Evolutionary conservation across 2,329 filamentous ascomycete species (phyloP).

Genomic region (Verticillium nonalfalfae): DNA sequence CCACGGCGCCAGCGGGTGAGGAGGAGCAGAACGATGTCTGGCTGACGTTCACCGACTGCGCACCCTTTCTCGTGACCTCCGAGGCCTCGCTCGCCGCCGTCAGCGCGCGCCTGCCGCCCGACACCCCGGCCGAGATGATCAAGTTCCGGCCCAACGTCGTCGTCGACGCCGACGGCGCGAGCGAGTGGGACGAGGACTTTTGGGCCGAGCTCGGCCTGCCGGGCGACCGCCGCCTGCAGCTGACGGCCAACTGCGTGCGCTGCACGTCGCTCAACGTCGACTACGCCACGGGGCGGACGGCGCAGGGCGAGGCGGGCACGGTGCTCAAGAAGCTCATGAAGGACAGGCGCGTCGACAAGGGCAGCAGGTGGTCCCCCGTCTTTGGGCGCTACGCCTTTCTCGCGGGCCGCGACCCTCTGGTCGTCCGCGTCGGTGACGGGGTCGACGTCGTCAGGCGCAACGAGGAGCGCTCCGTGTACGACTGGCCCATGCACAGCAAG

Average conservation of each 20-base stretch:
- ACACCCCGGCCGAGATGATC: constrained; percentile 44
- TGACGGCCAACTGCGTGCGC: constrained; percentile 65
- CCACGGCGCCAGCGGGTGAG: constrained; percentile 14
- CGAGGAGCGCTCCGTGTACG: constrained; percentile 44
- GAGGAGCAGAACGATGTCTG: constrained; percentile 25
- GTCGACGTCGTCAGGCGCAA: constrained; percentile 44
- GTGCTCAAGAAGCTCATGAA: constrained; percentile 65
- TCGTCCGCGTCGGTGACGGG: constrained; percentile 48
- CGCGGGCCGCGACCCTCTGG: constrained; percentile 13
- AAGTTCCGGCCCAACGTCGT: constrained; percentile 73
- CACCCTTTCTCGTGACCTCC: constrained; percentile 68
- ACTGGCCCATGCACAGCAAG: constrained; percentile 32
- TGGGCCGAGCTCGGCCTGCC: constrained; percentile 56
- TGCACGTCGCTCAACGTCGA: constrained; percentile 68
- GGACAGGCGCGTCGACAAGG: constrained; percentile 65
- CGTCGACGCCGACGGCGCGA: constrained; percentile 54
- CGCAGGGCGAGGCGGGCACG: constrained; percentile 48
- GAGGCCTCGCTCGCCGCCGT: constrained; percentile 65
- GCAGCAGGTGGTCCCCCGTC: constrained; percentile 59
- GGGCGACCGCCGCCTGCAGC: constrained; percentile 32
- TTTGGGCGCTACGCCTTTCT: constrained; percentile 71
- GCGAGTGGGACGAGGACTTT: constrained; percentile 66
- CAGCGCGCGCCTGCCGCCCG: constrained; percentile 44
- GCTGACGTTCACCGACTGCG: constrained; percentile 68
- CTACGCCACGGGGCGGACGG: constrained; percentile 56